phyloP scores from a whole-genome alignment of 768 basidiomycete genomes.

The Mrakia frigida region DNA sequence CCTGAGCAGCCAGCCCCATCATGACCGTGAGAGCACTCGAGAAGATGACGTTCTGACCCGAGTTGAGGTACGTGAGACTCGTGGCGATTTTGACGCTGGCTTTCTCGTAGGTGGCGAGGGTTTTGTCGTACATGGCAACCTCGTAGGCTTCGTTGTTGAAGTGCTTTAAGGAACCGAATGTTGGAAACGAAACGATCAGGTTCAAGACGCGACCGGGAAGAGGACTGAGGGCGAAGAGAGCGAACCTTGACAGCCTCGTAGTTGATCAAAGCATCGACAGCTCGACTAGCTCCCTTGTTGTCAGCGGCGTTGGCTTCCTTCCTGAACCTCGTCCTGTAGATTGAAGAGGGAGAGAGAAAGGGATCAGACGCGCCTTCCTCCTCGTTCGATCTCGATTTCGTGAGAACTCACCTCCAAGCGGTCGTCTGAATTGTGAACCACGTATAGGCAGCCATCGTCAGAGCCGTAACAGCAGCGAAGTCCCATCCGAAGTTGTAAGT shows the following conservation, averaged over 20 bases:
- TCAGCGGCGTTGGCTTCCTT: slow-evolving; percentile 93
- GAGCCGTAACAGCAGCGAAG: slow-evolving; percentile 82
- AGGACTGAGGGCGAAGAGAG: background rate
- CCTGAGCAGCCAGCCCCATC: slow-evolving; percentile 95
- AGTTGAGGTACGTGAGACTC: slow-evolving; percentile 85
- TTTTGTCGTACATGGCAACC: slow-evolving; percentile 82
- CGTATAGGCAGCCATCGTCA: slow-evolving; percentile 82
- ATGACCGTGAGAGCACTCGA: slow-evolving; percentile 85
- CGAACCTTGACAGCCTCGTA: slow-evolving; percentile 95
- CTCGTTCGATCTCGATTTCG: too few relatives aligned
- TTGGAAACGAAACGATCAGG: background rate
- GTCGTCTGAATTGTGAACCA: slow-evolving; percentile 98
- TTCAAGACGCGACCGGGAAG: background rate
- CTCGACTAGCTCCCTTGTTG: slow-evolving; percentile 87
- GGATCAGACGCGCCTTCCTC: background rate
- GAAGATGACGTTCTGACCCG: slow-evolving; percentile 95
- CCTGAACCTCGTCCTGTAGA: slow-evolving; percentile 75
- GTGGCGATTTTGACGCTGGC: slow-evolving; percentile 92
- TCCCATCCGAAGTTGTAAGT: slow-evolving; percentile 98
- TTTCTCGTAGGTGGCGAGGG: slow-evolving; percentile 79
- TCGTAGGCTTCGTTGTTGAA: slow-evolving; percentile 97
- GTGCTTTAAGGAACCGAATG: slow-evolving; percentile 54
- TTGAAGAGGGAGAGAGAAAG: background rate
- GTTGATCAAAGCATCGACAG: slow-evolving; percentile 94
- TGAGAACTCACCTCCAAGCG: slow-evolving; percentile 70